phyloP scores from a whole-genome alignment of 2,329 filamentous ascomycete genomes.

The Dothistroma pini region DNA sequence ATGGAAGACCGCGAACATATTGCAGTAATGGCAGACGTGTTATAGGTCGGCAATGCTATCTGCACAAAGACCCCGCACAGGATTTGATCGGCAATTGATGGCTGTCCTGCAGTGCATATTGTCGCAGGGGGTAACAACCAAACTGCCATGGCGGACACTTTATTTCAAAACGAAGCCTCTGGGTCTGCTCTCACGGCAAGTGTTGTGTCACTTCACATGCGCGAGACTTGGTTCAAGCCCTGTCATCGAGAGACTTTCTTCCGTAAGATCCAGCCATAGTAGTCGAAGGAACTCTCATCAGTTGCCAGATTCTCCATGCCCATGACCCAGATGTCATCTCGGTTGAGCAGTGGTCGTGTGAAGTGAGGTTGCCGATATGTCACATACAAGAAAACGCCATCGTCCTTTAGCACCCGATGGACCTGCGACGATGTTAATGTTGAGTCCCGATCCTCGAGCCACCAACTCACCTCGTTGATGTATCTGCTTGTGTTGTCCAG shows the following conservation, averaged over 20 bases:
- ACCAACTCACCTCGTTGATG: conserved; percentile 21
- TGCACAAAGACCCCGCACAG: not conserved
- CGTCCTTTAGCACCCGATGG: conserved; percentile 30
- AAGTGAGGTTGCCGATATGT: conserved; percentile 56
- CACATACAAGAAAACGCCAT: conserved; percentile 33
- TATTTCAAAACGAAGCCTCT: not conserved
- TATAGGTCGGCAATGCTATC: not conserved
- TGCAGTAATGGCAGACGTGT: not conserved
- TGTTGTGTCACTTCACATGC: not conserved
- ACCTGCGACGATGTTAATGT: conserved; percentile 14
- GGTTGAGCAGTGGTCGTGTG: conserved; percentile 47
- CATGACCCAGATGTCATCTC: conserved; percentile 44
- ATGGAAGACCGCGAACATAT: not conserved
- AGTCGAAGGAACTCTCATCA: conserved; percentile 46
- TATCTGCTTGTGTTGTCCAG: conserved; percentile 27
- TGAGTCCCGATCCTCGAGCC: not conserved
- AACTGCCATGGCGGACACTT: not conserved
- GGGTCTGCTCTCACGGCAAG: not conserved
- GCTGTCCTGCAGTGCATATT: not conserved
- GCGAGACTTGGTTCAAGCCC: not conserved
- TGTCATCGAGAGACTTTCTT: conserved; percentile 44
- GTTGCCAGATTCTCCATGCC: conserved; percentile 42
- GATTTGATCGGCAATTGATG: not conserved
- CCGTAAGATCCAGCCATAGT: conserved; percentile 45
- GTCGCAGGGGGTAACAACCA: conserved; percentile 49